Conservation (phyloP, 169 alveolate genomes). For the Cyclospora cayetanensis region DNA sequence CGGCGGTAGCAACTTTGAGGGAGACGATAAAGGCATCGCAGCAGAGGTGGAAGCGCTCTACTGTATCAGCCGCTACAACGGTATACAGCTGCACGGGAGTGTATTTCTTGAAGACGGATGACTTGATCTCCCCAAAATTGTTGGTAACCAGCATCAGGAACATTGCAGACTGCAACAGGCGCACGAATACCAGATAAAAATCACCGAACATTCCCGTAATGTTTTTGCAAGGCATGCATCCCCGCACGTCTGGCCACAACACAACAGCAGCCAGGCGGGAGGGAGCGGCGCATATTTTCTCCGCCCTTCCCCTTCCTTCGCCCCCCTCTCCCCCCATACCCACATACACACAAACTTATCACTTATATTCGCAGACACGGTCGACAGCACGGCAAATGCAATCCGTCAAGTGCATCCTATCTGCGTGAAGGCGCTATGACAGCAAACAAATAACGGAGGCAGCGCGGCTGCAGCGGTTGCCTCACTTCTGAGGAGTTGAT, state of each 20-base stretch:
- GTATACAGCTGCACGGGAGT: conserved; percentile 81
- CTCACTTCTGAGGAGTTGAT: conserved; percentile 89
- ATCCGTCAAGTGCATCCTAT: too few species aligned
- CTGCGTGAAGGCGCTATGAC: too few species aligned
- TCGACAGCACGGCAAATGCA: too few species aligned
- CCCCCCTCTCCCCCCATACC: conserved; percentile 8
- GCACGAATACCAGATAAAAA: too few species aligned
- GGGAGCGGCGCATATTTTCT: background rate
- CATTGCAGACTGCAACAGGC: conserved; percentile 83
- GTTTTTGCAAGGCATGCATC: too few species aligned
- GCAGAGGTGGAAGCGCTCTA: conserved; percentile 88
- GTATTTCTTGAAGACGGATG: conserved; percentile 90
- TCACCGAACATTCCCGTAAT: too few species aligned
- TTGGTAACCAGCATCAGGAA: conserved; percentile 89
- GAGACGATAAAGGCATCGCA: conserved; percentile 88
- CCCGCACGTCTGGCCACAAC: too few species aligned
- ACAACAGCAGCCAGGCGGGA: too few species aligned
- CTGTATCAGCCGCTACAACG: conserved; percentile 88
- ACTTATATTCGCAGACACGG: background rate
- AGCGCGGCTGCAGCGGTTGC: background rate
- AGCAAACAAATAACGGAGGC: background rate
- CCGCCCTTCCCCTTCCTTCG: conserved; percentile 7
- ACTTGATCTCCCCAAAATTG: conserved; percentile 90
- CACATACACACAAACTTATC: background rate
- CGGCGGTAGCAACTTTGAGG: conserved; percentile 84